Conservation (phyloP, 768 basidiomycete genomes). For the Leccinum sublutescens region DNA sequence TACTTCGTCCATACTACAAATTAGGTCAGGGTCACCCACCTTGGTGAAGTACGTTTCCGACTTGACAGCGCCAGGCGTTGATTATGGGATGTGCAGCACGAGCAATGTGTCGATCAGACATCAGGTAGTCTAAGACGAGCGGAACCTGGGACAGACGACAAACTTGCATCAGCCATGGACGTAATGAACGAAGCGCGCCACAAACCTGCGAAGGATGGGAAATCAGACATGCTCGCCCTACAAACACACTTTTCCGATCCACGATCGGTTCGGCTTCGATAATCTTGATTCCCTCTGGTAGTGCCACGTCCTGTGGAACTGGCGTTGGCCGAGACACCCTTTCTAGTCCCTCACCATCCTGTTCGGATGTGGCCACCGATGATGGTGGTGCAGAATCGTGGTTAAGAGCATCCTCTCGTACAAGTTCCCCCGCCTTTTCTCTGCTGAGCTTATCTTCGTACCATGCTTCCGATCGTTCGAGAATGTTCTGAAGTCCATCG, state of each 20-base stretch:
- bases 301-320: conserved; percentile 16
- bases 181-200: background rate
- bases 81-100: conserved; percentile 79
- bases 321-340: background rate
- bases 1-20: background rate
- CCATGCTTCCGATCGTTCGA: conserved; percentile 68
- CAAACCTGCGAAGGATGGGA: conserved; percentile 72
- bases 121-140: conserved; percentile 59
- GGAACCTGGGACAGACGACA: conserved; percentile 51
- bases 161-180: background rate
- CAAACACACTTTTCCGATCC: conserved; percentile 83
- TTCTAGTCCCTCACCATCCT: conserved; percentile 6
- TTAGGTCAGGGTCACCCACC: conserved; percentile 40
- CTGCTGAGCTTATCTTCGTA: conserved; percentile 62
- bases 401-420: conserved; percentile 50
- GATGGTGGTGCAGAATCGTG: conserved; percentile 15
- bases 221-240: conserved; percentile 82
- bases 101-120: conserved; percentile 70
- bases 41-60: conserved; percentile 68
- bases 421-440: conserved; percentile 52
- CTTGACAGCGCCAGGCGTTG: conserved; percentile 78
- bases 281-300: conserved; percentile 67
- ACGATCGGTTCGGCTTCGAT: conserved; percentile 74
- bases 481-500: conserved; percentile 76
- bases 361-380: conserved; percentile 1